Evolutionary conservation across 257 asterid genomes (phyloP).

Genomic region (Plantago major): DNA sequence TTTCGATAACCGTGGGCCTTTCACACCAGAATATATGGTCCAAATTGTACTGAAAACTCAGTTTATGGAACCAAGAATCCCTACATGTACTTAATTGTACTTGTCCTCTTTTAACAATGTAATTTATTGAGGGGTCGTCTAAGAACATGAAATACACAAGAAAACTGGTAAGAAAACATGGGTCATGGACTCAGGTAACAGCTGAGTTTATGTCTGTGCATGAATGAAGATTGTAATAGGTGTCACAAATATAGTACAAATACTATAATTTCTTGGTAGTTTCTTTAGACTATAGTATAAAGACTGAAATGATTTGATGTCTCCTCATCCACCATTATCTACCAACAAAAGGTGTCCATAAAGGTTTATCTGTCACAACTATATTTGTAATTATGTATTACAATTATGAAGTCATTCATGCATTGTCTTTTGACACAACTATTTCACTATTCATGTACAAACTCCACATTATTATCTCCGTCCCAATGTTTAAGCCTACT

Average conservation of each 20-base stretch:
- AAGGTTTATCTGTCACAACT: constrained; percentile 1
- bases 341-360: constrained; percentile 9
- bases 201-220: constrained; percentile 26
- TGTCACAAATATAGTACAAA: constrained; percentile 15
- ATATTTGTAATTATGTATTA: not conserved
- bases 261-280: not conserved
- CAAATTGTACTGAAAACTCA: constrained; percentile 3
- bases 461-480: not conserved
- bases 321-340: constrained; percentile 6
- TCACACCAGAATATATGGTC: not conserved
- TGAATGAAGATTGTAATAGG: constrained; percentile 14
- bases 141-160: constrained; percentile 12
- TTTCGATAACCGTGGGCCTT: not conserved
- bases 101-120: constrained; percentile 9
- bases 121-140: constrained; percentile 3
- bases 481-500: too few species aligned
- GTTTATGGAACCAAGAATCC: not conserved
- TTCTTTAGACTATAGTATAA: constrained; percentile 4
- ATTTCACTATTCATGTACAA: not conserved
- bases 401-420: not conserved
- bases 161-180: constrained; percentile 24
- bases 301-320: constrained; percentile 5
- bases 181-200: constrained; percentile 25
- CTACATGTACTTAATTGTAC: constrained; percentile 12
- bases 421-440: constrained; percentile 2